Conservation (phyloP, 768 basidiomycete genomes). For the Punctularia strigosozonata region DNA sequence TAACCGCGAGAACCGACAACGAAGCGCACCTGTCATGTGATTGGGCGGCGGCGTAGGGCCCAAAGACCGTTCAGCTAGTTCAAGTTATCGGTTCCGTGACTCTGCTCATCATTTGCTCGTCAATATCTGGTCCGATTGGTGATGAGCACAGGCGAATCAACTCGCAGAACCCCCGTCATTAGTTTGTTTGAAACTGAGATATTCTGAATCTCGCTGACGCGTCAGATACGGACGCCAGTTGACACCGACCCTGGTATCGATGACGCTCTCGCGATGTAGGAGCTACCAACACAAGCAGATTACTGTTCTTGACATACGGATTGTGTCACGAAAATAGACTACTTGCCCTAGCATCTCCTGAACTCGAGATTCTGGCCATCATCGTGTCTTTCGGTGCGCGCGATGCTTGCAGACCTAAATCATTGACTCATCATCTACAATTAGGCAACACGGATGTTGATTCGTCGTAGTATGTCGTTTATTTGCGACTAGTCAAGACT, state of each 20-base stretch:
- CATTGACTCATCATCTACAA: slow-evolving; percentile 11
- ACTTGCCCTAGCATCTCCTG: slow-evolving; percentile 72
- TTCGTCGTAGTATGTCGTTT: slow-evolving; percentile 43
- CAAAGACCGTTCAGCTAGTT: too few species aligned
- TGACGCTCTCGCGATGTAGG: slow-evolving; percentile 70
- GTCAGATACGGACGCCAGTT: slow-evolving; percentile 30
- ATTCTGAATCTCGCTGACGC: not conserved
- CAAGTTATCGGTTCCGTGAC: too few species aligned
- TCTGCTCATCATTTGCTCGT: too few species aligned
- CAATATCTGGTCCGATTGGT: not conserved
- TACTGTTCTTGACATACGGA: not conserved
- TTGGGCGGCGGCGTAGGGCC: too few species aligned
- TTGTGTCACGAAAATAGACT: slow-evolving; percentile 31
- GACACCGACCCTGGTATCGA: slow-evolving; percentile 86
- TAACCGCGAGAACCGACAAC: too few species aligned
- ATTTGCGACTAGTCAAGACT: not conserved
- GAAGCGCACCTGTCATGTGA: too few species aligned
- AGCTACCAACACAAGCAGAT: slow-evolving; percentile 12
- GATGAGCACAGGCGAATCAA: slow-evolving; percentile 1
- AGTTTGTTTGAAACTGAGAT: slow-evolving; percentile 30
- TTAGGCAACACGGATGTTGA: slow-evolving; percentile 63
- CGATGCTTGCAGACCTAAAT: not conserved
- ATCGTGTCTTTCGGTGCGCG: slow-evolving; percentile 59
- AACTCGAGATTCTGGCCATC: slow-evolving; percentile 69
- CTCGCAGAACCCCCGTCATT: slow-evolving; percentile 42